These are phyloP conservation scores for Aspergillus ostianus DNA, from an alignment of 495 filamentous ascomycete genomes.

Conservation along the genomic window DNA sequence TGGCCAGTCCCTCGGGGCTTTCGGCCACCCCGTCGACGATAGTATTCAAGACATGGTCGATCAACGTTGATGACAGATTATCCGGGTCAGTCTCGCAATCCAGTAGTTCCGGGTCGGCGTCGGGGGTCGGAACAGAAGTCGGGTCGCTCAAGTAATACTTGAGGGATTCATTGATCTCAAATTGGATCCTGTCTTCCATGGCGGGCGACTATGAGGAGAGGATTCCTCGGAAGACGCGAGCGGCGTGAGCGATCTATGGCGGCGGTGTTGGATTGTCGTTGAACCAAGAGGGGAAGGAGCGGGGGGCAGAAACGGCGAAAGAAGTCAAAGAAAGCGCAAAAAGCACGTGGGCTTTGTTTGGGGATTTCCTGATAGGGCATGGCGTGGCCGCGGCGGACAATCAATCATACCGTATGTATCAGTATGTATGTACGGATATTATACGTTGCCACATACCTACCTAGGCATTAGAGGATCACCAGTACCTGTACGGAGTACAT, in stretches of 20 bases:
- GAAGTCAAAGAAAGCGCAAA: conserved; percentile 1
- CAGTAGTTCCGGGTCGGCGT: conserved; percentile 78
- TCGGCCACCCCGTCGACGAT: conserved; percentile 93
- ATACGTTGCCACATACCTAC: too few species aligned
- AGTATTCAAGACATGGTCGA: conserved; percentile 84
- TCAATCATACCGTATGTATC: neutral
- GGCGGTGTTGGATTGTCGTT: conserved; percentile 14
- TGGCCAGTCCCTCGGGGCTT: conserved; percentile 81
- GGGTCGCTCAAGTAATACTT: conserved; percentile 96
- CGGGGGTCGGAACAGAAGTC: conserved; percentile 73
- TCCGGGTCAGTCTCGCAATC: conserved; percentile 94
- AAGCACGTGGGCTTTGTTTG: conserved; percentile 25
- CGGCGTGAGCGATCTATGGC: conserved; percentile 9
- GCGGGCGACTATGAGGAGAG: conserved; percentile 15
- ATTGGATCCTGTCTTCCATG: conserved; percentile 77
- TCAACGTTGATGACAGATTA: conserved; percentile 66
- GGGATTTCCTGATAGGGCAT: conserved; percentile 26
- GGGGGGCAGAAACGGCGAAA: neutral
- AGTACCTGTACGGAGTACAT: too few species aligned
- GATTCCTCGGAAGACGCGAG: conserved; percentile 16
- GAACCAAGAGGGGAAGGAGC: neutral
- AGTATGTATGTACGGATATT: neutral
- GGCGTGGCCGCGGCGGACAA: neutral
- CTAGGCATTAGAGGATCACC: too few species aligned
- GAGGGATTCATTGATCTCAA: conserved; percentile 93